Evolutionary conservation across 2,329 filamentous ascomycete species (phyloP), one percentile per base, ranked within the genome.

Genomic region (Botrytis medusae): DNA sequence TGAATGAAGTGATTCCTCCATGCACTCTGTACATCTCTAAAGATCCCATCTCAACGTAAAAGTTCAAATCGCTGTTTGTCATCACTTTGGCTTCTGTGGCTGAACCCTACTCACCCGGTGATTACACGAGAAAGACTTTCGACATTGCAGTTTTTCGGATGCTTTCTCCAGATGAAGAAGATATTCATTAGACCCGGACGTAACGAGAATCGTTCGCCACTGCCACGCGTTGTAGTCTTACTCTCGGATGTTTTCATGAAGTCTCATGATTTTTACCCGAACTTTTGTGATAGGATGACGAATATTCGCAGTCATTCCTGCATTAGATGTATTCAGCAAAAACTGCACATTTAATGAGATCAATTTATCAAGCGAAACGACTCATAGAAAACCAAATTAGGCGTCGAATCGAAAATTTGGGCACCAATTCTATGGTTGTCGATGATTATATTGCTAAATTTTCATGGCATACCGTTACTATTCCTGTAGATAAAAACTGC

Each of bases 1-100:
- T 9, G 2, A 14, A 1, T 57, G 14, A 18, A 29, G 7, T 9
- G n/a, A 4, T 57, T 57, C 7, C 1, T 18, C 16, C 14, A 57
- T 29, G 51, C 4, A 8, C 6, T 1, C 14, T 57, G n/a, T 3
- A 32, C 7, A 2, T 16, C 0, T 2, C 6, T 4, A 3, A 29
- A 9, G 6, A 57, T n/a, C 14, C n/a, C 5, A 9, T 18, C n/a
- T 18, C n/a, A 32, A 57, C 51, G 14, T 57, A 29, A 57, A 57
- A 29, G n/a, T 29, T 9, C 7, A 4, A 57, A 3, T 6, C n/a
- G 16, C n/a, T 6, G 14, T 7, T 57, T 29, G 14, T 29, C 51
- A 12, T 57, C 14, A 8, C n/a, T 57, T 57, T 57, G 0, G 51
- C n/a, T 14, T 57, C n/a, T 29, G 14, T 7, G n/a, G 29, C 12